A percentile compares a stretch with the other conserved stretches of the same genome.
These are phyloP conservation scores for Aspergillus novofumigatus DNA, from an alignment of 2,329 filamentous ascomycete species.

Conservation along the genomic window DNA sequence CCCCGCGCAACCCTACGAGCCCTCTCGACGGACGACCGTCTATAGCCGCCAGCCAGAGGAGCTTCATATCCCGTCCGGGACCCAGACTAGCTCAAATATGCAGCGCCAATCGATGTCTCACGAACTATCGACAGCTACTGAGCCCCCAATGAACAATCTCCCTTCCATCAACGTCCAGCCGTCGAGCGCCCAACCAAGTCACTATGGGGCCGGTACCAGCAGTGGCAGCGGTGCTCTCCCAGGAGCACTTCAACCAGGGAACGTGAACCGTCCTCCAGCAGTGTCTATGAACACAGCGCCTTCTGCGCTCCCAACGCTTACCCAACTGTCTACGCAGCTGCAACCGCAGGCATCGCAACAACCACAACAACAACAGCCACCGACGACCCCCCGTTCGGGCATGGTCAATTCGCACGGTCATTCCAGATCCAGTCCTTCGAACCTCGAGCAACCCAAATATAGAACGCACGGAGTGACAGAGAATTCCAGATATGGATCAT, in stretches of 20 bases:
- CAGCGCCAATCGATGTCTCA: constrained; percentile 41
- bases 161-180: constrained; percentile 60
- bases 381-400: constrained; percentile 57
- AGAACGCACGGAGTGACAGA: constrained; percentile 61
- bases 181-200: constrained; percentile 45
- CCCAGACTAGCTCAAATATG: constrained; percentile 34
- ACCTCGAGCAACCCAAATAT: constrained; percentile 57
- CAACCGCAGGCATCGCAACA: constrained; percentile 11
- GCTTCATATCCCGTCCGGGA: constrained; percentile 49
- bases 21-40: constrained; percentile 46
- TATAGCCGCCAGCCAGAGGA: constrained; percentile 52
- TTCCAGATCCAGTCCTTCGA: constrained; percentile 77
- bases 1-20: constrained; percentile 47
- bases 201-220: constrained; percentile 43
- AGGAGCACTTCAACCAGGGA: constrained; percentile 57
- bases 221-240: constrained; percentile 47
- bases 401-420: constrained; percentile 68
- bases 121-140: constrained; percentile 48
- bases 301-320: constrained; percentile 53
- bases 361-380: constrained; percentile 36
- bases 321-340: constrained; percentile 41
- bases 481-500: constrained; percentile 60
- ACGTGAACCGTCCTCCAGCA: constrained; percentile 48
- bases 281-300: constrained; percentile 56
- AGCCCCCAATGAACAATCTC: constrained; percentile 45